Evolutionary conservation across 129 eudicot genomes (phyloP).

Genomic region (Artemisia tridentata): DNA sequence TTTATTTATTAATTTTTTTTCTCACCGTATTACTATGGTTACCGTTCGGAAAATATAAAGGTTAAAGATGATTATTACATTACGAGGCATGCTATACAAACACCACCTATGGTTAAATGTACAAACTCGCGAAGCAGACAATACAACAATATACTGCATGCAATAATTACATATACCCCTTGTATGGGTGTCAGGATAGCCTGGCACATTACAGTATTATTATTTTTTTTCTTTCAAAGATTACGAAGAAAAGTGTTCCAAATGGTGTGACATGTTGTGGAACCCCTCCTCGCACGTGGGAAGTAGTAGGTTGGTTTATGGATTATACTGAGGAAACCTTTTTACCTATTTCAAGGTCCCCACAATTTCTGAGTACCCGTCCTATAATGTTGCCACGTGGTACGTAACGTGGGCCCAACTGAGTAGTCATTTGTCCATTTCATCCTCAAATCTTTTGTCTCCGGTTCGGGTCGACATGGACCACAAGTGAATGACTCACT

Average conservation of each 20-base stretch:
- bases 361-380: constrained; percentile 22
- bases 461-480: constrained; percentile 30
- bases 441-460: constrained; percentile 34
- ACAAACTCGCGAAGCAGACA: too few relatives aligned
- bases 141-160: too few relatives aligned
- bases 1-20: too few relatives aligned
- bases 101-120: too few relatives aligned
- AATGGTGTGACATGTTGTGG: constrained; percentile 25
- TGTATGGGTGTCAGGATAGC: too few relatives aligned
- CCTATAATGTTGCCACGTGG: constrained; percentile 33
- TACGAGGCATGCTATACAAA: too few relatives aligned
- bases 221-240: too few relatives aligned
- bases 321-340: constrained; percentile 17
- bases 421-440: constrained; percentile 31
- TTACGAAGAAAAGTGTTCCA: neutral
- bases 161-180: too few relatives aligned
- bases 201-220: too few relatives aligned
- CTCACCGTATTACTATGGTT: too few relatives aligned
- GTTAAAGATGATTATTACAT: too few relatives aligned
- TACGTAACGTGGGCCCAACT: constrained; percentile 12
- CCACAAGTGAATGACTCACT: constrained; percentile 22
- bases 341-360: constrained; percentile 40
- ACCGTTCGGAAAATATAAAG: too few relatives aligned
- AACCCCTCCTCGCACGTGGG: constrained; percentile 29
- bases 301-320: constrained; percentile 24